Evolutionary conservation across 116 monocot species (phyloP).

Genomic region (Papilionanthe hybrid): DNA sequence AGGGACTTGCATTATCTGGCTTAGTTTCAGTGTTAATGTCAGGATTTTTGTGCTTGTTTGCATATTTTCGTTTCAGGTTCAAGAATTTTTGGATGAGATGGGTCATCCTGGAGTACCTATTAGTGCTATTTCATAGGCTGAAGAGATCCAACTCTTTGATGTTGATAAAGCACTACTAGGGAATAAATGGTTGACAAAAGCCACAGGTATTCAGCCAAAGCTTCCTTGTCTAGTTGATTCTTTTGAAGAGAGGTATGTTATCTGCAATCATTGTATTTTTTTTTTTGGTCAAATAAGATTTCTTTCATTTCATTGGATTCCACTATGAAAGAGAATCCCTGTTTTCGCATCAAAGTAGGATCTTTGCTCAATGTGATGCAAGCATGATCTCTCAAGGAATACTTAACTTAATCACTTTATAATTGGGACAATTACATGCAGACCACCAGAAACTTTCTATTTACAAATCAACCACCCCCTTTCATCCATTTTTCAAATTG

Average conservation of each 20-base stretch:
- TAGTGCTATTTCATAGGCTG: slow-evolving; percentile 77
- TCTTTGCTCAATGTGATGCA: not conserved
- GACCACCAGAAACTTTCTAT: too few relatives aligned
- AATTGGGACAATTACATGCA: too few relatives aligned
- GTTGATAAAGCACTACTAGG: slow-evolving; percentile 80
- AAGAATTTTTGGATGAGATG: slow-evolving; percentile 89
- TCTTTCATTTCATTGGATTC: not conserved
- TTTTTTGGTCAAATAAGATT: not conserved
- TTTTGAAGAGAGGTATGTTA: slow-evolving; percentile 81
- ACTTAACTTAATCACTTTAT: not conserved
- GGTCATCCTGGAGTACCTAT: slow-evolving; percentile 68
- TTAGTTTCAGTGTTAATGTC: not conserved
- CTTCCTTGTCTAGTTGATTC: slow-evolving; percentile 93
- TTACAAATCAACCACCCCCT: too few relatives aligned
- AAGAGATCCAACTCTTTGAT: slow-evolving; percentile 77
- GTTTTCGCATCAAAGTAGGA: not conserved
- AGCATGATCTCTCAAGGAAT: not conserved
- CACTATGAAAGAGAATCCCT: not conserved
- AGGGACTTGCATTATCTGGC: not conserved
- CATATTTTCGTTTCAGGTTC: slow-evolving; percentile 49
- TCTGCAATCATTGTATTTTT: not conserved
- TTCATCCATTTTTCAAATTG: too few relatives aligned
- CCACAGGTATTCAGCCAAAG: slow-evolving; percentile 85
- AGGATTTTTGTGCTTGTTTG: not conserved
- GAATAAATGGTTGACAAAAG: slow-evolving; percentile 94